Base-by-base conservation (phyloP, 2,329 filamentous ascomycete species). In the Alternaria panax region DNA sequence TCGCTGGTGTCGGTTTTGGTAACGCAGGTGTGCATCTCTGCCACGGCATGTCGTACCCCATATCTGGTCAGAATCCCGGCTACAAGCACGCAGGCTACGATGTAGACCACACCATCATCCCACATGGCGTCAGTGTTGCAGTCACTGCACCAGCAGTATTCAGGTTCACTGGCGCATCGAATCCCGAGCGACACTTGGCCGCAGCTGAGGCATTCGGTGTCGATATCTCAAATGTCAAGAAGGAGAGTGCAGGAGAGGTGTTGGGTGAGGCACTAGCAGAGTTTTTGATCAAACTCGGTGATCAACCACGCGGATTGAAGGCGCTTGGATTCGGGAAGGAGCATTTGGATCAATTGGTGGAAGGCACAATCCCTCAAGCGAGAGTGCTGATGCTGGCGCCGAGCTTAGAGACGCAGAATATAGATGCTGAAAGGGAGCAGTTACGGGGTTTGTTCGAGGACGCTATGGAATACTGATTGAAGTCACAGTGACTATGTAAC, bases 31-130 rank as follows among this genome's bases (percentile, higher is more conserved):
- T 99, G 2, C 95, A 99, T 80, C 83, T 92, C 9, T 92, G 90
- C 77, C 90, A 92, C 75, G 90, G 94, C 75, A 98, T 99, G 94
- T 96, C 92, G 24, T 99, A 99, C 75, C 95, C 95, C 18, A 97
- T 99, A 73, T 96, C 92, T 0, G 92, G 93, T 28, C 93, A 97
- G 76, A 99, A 99, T 76, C 92, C 92, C 0, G 90, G 90, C 5
- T 98, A 98, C 80, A 89, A 88, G 71, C 95, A 99, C 75, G 79
- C 85, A 0, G 95, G 95, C n/a, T 99, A 99, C 78, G 82, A 89
- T 2, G 88, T 96, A 7, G 80, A 87, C 25, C 77, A 85, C 28
- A 88, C 91, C 9, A 90, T 99, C 70, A 98, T 99, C 73, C 95
- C 95, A 0, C 95, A 99, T 77, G 95, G 95, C 53, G 95, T 99